Evolutionary conservation across 805 yeast genomes (phyloP), one percentile per base, ranked within the genome.

Genomic region (Isabelozyma heimii): DNA sequence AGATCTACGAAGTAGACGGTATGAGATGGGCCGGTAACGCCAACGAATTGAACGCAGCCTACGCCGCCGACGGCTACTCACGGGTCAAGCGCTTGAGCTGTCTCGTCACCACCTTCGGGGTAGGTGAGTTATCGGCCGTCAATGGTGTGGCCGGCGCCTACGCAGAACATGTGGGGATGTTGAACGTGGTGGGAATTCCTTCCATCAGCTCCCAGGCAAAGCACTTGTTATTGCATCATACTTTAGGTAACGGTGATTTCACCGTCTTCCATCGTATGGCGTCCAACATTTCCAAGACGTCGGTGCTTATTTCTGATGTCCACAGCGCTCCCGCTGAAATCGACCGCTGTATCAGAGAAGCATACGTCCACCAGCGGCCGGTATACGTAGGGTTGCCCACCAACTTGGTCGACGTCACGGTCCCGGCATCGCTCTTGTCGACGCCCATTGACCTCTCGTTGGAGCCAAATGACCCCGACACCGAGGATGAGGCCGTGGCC

Each of bases 1-100:
- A 70, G 48, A 63, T 71, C 47, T 66, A 70, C 52, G 75, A 70
- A 49, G 72, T 69, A 12, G 74, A 70, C 24, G 70, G 61, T 5
- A 56, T 71, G 63, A 61, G 66, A 57, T 71, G 76, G 76, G 74
- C 73, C 8, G 76, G 76, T 42, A 71, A 71, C 56, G 73, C 74
- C 63, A 71, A 70, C 58, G 75, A 71, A 57, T 63, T 71, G 63
- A 71, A 69, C 50, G 74, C 76, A 26, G 75, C 75, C 6, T 69
- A 70, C 52, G 73, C 76, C 15, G 76, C 76, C 13, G 76, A 71
- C 55, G 76, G 75, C 10, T 71, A 71, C 57, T 62, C 73, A 37
- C 55, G 76, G 52, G 66, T 70, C 49, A 70, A 69, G 55, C 66
- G 73, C 42, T 60, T 70, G 49, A 69, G 65, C 28, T 65, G 67